Evolutionary conservation across 441 rosid species (phyloP).

Genomic region (Gossypium gossypioides): DNA sequence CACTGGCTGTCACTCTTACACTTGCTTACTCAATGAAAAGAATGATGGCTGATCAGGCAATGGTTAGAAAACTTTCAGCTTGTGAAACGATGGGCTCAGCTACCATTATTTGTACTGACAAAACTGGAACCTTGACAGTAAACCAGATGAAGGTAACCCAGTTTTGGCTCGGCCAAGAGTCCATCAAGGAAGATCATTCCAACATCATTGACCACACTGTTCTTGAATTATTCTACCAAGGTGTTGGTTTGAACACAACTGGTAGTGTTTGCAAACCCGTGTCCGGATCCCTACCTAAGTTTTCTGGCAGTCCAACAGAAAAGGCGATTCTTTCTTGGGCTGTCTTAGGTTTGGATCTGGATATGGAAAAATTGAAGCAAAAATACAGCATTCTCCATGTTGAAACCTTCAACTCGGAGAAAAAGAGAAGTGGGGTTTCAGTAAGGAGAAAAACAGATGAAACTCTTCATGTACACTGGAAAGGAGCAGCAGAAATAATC

Average conservation of each 20-base stretch:
- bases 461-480: slow-evolving; percentile 31
- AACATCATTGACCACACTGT: slow-evolving; percentile 6
- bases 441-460: slow-evolving; percentile 19
- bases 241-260: slow-evolving; percentile 31
- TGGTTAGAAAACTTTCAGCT: slow-evolving; percentile 37
- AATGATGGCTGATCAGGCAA: slow-evolving; percentile 37
- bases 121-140: slow-evolving; percentile 32
- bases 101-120: slow-evolving; percentile 42
- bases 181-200: neutral
- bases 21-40: slow-evolving; percentile 47
- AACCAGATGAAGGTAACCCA: slow-evolving; percentile 25
- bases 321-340: slow-evolving; percentile 47
- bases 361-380: slow-evolving; percentile 23
- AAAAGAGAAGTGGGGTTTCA: slow-evolving; percentile 31
- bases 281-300: slow-evolving; percentile 17
- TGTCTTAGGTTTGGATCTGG: slow-evolving; percentile 19
- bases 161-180: slow-evolving; percentile 23
- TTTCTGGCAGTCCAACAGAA: slow-evolving; percentile 45
- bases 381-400: slow-evolving; percentile 25
- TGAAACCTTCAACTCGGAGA: slow-evolving; percentile 39
- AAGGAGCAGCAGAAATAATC: slow-evolving; percentile 53
- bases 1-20: slow-evolving; percentile 42
- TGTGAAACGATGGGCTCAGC: slow-evolving; percentile 45
- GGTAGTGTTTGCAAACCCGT: slow-evolving; percentile 20
- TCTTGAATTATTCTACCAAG: slow-evolving; percentile 21